Percentiles rank a stretch among this genome's conserved stretches.
These are phyloP conservation scores for Lentinula sp. DNA, from an alignment of 768 basidiomycete species.

Conservation along the genomic window DNA sequence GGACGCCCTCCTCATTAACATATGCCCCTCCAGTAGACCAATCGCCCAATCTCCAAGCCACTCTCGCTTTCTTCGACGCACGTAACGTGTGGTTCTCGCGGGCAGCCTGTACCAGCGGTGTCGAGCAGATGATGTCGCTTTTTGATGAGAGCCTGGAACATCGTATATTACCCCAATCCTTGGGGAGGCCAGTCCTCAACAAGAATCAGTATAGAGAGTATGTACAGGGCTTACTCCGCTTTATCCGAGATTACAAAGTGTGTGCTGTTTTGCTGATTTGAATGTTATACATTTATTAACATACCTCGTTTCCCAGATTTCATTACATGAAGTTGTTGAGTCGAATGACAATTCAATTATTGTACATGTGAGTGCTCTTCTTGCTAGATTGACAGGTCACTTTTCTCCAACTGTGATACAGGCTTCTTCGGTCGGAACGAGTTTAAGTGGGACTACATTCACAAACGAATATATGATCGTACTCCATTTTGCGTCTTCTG, in stretches of 20 bases:
- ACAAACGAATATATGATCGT: conserved; percentile 13
- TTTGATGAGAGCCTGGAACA: conserved; percentile 29
- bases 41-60: conserved; percentile 25
- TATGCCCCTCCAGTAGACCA: conserved; percentile 22
- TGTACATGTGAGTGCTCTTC: conserved; percentile 20
- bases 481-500: conserved; percentile 14
- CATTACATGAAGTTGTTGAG: conserved; percentile 26
- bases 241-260: conserved; percentile 24
- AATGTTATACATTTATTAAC: background rate
- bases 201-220: conserved; percentile 27
- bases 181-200: conserved; percentile 27
- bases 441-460: conserved; percentile 15
- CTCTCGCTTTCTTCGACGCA: conserved; percentile 27
- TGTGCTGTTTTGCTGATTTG: conserved; percentile 2
- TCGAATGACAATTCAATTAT: conserved; percentile 20
- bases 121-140: conserved; percentile 19
- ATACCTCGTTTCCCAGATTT: conserved; percentile 13
- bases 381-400: background rate
- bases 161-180: conserved; percentile 26
- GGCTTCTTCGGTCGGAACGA: conserved; percentile 20
- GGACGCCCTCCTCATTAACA: conserved; percentile 7
- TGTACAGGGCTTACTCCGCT: conserved; percentile 18
- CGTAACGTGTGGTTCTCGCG: conserved; percentile 19
- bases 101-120: conserved; percentile 7
- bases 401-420: conserved; percentile 7